Percentiles rank a stretch among this genome's conserved stretches.
These are phyloP conservation scores for Leccinum boreale DNA, from an alignment of 768 basidiomycete species.

Conservation along the genomic window DNA sequence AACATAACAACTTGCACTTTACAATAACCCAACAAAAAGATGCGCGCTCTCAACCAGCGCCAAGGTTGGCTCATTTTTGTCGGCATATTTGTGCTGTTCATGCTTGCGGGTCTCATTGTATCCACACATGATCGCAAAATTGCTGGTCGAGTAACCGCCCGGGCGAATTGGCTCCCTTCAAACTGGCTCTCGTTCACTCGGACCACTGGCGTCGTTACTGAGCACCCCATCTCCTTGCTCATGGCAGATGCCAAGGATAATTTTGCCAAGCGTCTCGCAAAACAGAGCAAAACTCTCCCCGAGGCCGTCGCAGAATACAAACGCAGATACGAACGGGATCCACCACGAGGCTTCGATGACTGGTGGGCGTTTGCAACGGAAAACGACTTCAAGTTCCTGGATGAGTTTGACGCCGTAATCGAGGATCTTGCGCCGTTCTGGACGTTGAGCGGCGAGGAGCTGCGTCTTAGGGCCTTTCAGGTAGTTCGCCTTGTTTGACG, in stretches of 20 bases:
- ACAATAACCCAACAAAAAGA: neutral
- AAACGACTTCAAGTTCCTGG: slow-evolving; percentile 73
- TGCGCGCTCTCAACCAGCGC: slow-evolving; percentile 15
- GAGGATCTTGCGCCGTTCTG: slow-evolving; percentile 86
- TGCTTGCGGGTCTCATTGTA: slow-evolving; percentile 47
- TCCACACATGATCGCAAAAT: slow-evolving; percentile 28
- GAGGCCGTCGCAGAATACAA: slow-evolving; percentile 83
- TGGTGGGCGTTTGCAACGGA: slow-evolving; percentile 84
- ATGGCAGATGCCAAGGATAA: slow-evolving; percentile 80
- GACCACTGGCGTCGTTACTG: slow-evolving; percentile 4
- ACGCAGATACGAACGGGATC: slow-evolving; percentile 69
- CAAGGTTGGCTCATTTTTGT: slow-evolving; percentile 42
- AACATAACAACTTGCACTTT: neutral
- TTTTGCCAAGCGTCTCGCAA: slow-evolving; percentile 60
- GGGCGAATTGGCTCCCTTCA: slow-evolving; percentile 16
- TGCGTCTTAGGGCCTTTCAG: slow-evolving; percentile 60
- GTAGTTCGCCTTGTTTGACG: slow-evolving; percentile 31
- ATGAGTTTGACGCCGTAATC: slow-evolving; percentile 84
- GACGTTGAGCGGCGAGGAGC: slow-evolving; percentile 65
- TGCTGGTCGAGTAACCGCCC: neutral
- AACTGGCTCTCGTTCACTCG: slow-evolving; percentile 21
- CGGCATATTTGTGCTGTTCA: slow-evolving; percentile 44
- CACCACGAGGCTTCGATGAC: slow-evolving; percentile 86
- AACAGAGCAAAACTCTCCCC: slow-evolving; percentile 77
- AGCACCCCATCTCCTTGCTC: slow-evolving; percentile 82